Base-by-base conservation (phyloP, 192 early-diverging fungal genomes). In the Coemansia erecta region DNA sequence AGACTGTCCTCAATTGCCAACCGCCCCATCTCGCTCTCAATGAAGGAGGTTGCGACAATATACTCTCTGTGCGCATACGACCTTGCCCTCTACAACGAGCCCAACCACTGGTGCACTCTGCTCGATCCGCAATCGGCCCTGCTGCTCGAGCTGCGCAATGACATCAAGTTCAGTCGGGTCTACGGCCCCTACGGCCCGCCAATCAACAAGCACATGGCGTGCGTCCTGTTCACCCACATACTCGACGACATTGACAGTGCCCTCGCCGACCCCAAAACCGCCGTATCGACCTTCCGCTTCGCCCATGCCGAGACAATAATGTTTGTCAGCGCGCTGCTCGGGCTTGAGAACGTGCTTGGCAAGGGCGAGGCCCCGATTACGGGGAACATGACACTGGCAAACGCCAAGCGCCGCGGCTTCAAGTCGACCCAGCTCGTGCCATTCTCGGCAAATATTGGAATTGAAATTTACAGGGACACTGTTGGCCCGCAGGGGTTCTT, bases 281-380 rank as follows among this genome's bases (percentile, higher is more conserved):
- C 74, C 0, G 31, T 56, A 14, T 68, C 74, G 23, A 64, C 49
- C 6, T 77, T 77, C 58, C 58, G 69, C 2, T 77, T 77, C 56
- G 74, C 57, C 21, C 74, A 77, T 39, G 68, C 74, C 11, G 74
- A 77, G 33, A 77, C 74, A 0, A 23, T 77, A 26, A 63, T 68
- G 74, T 77, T 77, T 64, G 53, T 59, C 14, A 77, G 64, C 54
- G 55, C 64, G 18, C 47, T 71, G 9, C 55, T 77, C 10, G 21
- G 44, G 8, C 43, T 71, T 12, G 68, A 77, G 23, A 13, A 46
- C 15, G 57, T 53, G n/a, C 61, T 77, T 31, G 74, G 74, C 12
- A 43, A 40, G 1, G 31, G 31, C 1, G 28, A 48, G 2, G 12
- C 41, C 11, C 64, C 74, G 3, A 64, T 77, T 12, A 37, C 58